Evolutionary conservation across 2,329 filamentous ascomycete genomes (phyloP), one percentile per base, ranked within the genome.

Genomic region (Calonectria leucothoes): DNA sequence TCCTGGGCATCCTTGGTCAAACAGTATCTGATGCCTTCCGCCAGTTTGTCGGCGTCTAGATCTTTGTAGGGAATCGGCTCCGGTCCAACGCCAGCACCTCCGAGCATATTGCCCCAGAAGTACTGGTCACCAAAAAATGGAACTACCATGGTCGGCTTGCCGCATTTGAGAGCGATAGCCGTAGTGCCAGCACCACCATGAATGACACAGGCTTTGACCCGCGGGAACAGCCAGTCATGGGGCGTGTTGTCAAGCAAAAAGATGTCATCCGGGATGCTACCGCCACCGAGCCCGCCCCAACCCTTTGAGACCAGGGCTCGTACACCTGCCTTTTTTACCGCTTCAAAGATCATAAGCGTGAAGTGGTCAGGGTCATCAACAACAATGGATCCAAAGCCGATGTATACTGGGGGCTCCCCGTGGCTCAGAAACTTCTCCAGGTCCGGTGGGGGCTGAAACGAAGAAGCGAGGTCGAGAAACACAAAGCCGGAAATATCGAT

Each of bases 91-190:
- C 89, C 89, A 1, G 91, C 88, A 39, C 88, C 89, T 6, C 87
- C 88, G 1, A 95, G 88, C 91, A 94, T 94, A 23, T 88, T 87
- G 2, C 93, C 94, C 94, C 94, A 95, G 81, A 95, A 95, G 63
- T 93, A 89, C 82, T 95, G 94, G 80, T 95, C 94, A 3, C 94
- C 94, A 76, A 95, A 95, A 84, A 95, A 95, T 0, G 94, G 94
- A 2, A 95, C 92, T 31, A 95, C 90, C 90, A 95, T 93, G 6
- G 92, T 94, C 0, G 94, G 94, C 78, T 90, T 91, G 4, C 89
- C 94, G 75, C 90, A 93, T 81, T 93, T 94, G 37, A 95, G 86
- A 1, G 93, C 93, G 59, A 93, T 93, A 1, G 94, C 94, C 0
- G 93, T 94, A 0, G 94, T 95, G 2, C 94, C 94, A 0, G 94